Percentiles rank a stretch among this genome's conserved stretches.
These are phyloP conservation scores for Salix arbutifolia DNA, from an alignment of 345 rosid genomes.

Conservation along the genomic window DNA sequence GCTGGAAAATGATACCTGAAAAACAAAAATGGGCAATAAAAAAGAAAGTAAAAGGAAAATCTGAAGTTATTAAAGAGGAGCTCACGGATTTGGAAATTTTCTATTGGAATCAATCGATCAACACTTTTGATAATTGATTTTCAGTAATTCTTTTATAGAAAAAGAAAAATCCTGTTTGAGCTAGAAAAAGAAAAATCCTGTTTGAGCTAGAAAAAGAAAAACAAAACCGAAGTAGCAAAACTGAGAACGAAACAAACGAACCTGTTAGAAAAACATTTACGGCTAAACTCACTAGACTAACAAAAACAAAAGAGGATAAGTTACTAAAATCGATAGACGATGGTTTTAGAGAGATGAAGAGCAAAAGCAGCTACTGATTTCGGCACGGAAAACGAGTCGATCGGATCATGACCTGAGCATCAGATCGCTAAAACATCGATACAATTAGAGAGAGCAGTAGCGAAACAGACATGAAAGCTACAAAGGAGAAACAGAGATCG, in stretches of 20 bases:
- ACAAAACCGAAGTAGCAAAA: neutral
- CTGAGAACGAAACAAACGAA: neutral
- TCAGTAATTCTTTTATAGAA: too few relatives aligned
- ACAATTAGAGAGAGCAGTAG: neutral
- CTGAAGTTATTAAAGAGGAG: neutral
- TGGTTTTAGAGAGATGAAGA: neutral
- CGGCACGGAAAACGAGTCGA: neutral
- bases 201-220: neutral
- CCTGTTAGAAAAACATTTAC: neutral
- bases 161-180: neutral
- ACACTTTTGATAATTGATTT: neutral
- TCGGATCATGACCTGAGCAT: neutral
- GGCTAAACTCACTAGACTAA: neutral
- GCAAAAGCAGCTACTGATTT: neutral
- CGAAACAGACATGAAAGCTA: neutral
- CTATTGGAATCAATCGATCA: neutral
- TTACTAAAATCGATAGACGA: neutral
- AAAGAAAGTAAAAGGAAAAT: too few relatives aligned
- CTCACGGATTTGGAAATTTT: neutral
- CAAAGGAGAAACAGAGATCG: neutral
- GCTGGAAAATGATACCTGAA: neutral
- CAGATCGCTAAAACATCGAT: neutral
- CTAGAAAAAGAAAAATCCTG: neutral
- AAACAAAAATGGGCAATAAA: neutral
- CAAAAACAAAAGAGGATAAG: neutral